Evolutionary conservation across 805 yeast species (phyloP).

Genomic region (Wickerhamomyces queroliae): DNA sequence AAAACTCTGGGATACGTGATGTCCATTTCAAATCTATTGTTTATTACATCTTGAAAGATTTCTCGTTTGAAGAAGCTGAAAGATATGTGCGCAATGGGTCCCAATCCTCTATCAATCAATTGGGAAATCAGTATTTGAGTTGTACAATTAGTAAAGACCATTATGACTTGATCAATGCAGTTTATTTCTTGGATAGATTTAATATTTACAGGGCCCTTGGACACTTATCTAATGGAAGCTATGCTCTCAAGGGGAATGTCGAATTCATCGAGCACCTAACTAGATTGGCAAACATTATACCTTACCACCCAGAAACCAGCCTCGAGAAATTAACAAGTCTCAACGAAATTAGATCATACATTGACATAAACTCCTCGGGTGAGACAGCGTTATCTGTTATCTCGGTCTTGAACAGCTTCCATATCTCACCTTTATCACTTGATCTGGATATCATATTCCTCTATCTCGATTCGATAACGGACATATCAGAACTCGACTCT

Average conservation of each 20-base stretch:
- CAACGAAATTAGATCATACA: slow-evolving; percentile 7
- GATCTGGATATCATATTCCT: slow-evolving; percentile 16
- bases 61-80: slow-evolving; percentile 14
- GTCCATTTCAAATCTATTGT: slow-evolving; percentile 11
- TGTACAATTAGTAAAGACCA: background rate
- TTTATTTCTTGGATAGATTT: slow-evolving; percentile 20
- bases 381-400: slow-evolving; percentile 17
- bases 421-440: slow-evolving; percentile 7
- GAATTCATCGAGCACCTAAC: slow-evolving; percentile 15
- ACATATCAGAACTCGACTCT: slow-evolving; percentile 7
- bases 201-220: slow-evolving; percentile 12
- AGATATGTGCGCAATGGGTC: slow-evolving; percentile 5
- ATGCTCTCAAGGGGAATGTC: slow-evolving; percentile 6
- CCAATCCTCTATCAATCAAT: slow-evolving; percentile 1
- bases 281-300: slow-evolving; percentile 18
- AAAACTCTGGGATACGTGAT: slow-evolving; percentile 3
- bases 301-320: slow-evolving; percentile 12
- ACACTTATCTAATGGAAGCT: slow-evolving; percentile 8
- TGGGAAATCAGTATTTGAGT: background rate
- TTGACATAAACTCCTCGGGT: slow-evolving; percentile 9
- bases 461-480: slow-evolving; percentile 16
- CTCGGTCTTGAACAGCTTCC: slow-evolving; percentile 11
- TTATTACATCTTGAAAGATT: slow-evolving; percentile 22
- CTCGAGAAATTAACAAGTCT: slow-evolving; percentile 3
- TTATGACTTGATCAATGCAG: slow-evolving; percentile 17